Percentiles rank a stretch among this genome's conserved stretches.
phyloP scores from a whole-genome alignment of 768 basidiomycete genomes.

The Hypholoma fasciculare region DNA sequence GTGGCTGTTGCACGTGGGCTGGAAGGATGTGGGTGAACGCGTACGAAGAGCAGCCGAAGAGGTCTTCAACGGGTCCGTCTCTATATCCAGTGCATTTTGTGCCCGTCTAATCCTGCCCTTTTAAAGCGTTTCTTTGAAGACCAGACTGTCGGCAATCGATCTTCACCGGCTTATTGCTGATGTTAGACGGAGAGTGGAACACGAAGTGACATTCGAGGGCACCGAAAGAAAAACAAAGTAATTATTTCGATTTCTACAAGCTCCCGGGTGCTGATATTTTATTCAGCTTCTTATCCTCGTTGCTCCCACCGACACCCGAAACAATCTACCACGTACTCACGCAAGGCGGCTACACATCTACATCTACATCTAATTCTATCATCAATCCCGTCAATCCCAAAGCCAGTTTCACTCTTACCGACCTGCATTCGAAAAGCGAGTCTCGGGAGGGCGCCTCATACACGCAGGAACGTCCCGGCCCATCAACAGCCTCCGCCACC shows the following conservation, averaged over 20 bases:
- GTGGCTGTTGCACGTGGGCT: constrained; percentile 93
- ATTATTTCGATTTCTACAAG: constrained; percentile 4
- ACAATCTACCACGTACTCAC: constrained; percentile 67
- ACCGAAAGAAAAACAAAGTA: constrained; percentile 57
- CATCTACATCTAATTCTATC: constrained; percentile 8
- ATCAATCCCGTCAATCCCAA: not conserved
- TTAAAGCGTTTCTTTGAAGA: constrained; percentile 79
- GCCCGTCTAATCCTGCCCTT: not conserved
- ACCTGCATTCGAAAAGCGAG: not conserved
- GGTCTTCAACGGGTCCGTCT: constrained; percentile 78
- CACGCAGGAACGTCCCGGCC: not conserved
- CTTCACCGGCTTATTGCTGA: constrained; percentile 69
- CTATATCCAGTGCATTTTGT: not conserved
- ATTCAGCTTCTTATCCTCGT: constrained; percentile 66
- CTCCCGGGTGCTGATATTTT: constrained; percentile 1
- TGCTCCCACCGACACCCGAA: constrained; percentile 75
- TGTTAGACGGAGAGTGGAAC: constrained; percentile 76
- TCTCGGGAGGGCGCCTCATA: not conserved
- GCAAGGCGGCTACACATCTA: constrained; percentile 52
- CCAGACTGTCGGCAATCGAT: constrained; percentile 68
- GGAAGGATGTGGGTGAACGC: constrained; percentile 79
- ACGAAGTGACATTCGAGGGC: constrained; percentile 63
- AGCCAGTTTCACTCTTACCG: not conserved
- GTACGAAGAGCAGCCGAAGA: constrained; percentile 77
- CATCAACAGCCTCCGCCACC: constrained; percentile 22